phyloP scores from a whole-genome alignment of 352 stramenopile genomes.

The Pythium utonaiense region DNA sequence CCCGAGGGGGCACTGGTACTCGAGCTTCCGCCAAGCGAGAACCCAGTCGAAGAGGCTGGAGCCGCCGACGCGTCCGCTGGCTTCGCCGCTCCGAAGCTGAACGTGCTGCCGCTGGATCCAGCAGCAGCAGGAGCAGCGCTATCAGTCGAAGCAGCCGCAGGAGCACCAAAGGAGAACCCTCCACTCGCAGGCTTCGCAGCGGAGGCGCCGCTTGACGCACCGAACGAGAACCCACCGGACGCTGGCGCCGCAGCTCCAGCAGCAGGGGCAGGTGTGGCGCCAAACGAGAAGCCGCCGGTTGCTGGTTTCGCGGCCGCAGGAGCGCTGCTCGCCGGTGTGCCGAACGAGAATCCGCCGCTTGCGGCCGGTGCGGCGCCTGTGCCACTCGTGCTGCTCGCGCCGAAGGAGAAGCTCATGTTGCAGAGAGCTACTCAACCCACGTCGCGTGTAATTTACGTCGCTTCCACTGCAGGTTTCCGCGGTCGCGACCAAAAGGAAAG shows the following conservation, averaged over 20 bases:
- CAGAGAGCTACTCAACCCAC: conserved; percentile 3
- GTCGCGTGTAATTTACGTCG: conserved; percentile 1
- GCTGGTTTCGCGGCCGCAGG: conserved; percentile 9
- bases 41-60: conserved; percentile 5
- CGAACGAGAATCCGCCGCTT: conserved; percentile 23
- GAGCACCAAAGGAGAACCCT: conserved; percentile 42
- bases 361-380: not conserved
- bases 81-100: conserved; percentile 16
- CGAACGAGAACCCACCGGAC: conserved; percentile 38
- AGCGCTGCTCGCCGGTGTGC: conserved; percentile 4
- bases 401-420: conserved; percentile 35
- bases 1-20: not conserved
- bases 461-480: conserved; percentile 18
- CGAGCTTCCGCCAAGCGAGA: conserved; percentile 13
- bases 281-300: conserved; percentile 9
- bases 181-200: conserved; percentile 20
- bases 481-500: conserved; percentile 9
- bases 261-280: not conserved
- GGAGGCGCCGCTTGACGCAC: conserved; percentile 5
- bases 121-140: conserved; percentile 21
- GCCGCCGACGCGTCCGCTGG: not conserved
- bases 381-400: conserved; percentile 11
- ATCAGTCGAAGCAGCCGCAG: conserved; percentile 20
- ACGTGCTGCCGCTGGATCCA: not conserved
- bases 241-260: conserved; percentile 16